Evolutionary conservation across 257 asterid genomes (phyloP).

Genomic region (Solanum gracilifrons): DNA sequence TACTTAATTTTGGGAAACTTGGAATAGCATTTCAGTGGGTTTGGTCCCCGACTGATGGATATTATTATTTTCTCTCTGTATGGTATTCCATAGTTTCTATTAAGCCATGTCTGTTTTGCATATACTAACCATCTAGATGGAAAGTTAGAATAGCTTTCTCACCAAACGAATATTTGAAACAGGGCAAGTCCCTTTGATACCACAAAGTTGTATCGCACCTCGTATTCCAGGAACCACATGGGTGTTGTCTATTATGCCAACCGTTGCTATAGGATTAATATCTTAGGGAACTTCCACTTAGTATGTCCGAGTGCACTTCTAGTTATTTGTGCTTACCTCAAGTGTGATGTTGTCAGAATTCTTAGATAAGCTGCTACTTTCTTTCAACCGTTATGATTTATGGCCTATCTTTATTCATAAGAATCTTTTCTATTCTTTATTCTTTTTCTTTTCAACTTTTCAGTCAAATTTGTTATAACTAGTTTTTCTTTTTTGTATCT

Average conservation of each 20-base stretch:
- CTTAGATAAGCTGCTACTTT: neutral
- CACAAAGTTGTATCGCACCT: neutral
- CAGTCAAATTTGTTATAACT: neutral
- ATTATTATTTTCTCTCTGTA: neutral
- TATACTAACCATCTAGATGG: neutral
- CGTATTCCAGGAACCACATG: neutral
- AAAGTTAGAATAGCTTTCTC: neutral
- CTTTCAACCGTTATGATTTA: neutral
- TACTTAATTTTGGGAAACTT: neutral
- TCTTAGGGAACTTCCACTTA: neutral
- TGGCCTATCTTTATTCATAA: neutral
- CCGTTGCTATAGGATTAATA: neutral
- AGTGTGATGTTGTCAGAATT: neutral
- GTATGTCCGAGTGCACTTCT: neutral
- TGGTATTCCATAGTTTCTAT: neutral
- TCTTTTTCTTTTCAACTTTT: neutral
- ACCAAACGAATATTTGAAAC: neutral
- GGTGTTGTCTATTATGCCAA: neutral
- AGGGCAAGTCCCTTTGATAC: neutral
- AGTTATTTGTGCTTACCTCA: neutral
- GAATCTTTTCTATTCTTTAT: neutral
- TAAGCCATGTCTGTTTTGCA: neutral
- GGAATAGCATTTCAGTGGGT: neutral
- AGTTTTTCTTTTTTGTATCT: neutral
- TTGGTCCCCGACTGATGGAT: neutral